phyloP scores from a whole-genome alignment of 192 early-diverging fungal genomes.

The Funneliformis mosseae region DNA sequence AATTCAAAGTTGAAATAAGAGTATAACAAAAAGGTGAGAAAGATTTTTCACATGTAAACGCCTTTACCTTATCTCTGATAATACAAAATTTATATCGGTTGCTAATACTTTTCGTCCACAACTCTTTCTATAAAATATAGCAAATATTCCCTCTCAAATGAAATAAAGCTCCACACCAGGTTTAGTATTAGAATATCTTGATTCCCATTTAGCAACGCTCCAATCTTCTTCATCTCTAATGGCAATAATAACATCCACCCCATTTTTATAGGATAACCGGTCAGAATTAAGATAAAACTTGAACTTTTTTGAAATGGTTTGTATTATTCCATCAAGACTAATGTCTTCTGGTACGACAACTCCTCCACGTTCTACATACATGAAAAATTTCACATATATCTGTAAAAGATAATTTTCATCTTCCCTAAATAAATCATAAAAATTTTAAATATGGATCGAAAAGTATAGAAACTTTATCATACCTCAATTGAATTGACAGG shows the following conservation, averaged over 20 bases:
- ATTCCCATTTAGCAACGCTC: background rate
- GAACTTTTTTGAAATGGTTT: background rate
- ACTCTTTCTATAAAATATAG: background rate
- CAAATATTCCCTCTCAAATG: background rate
- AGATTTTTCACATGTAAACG: no score
- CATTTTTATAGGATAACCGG: conserved; percentile 14
- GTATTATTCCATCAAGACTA: background rate
- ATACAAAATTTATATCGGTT: no score
- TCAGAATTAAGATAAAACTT: background rate
- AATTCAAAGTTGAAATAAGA: no score
- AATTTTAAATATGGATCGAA: background rate
- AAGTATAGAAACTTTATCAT: background rate
- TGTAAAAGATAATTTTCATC: background rate
- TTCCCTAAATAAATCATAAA: background rate
- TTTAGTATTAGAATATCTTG: background rate
- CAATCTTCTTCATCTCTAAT: conserved; percentile 31
- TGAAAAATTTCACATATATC: background rate
- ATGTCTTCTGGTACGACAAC: conserved; percentile 3
- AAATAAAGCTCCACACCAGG: background rate
- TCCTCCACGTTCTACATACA: conserved; percentile 11
- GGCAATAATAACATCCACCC: background rate
- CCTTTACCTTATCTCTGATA: no score
- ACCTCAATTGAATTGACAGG: background rate
- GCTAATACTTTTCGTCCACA: background rate
- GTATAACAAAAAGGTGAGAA: no score